Evolutionary conservation across 2,329 filamentous ascomycete species (phyloP).

Genomic region (Paecilomyces sp.): DNA sequence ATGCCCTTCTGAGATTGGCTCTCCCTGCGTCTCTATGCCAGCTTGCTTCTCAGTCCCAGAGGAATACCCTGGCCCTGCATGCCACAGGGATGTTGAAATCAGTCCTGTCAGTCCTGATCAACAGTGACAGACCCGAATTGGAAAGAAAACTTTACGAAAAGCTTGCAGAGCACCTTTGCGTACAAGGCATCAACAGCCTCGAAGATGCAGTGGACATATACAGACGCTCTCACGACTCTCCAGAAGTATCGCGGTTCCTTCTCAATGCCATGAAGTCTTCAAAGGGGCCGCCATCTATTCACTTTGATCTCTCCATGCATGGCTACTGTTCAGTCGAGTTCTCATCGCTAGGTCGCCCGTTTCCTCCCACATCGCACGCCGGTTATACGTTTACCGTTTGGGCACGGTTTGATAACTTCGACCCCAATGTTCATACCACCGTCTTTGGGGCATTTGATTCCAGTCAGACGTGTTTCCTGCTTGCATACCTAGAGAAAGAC

Average conservation of each 20-base stretch:
- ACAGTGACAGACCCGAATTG: slow-evolving; percentile 44
- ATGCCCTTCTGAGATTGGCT: slow-evolving; percentile 40
- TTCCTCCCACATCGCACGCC: slow-evolving; percentile 68
- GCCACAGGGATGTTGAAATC: slow-evolving; percentile 62
- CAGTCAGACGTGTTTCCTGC: slow-evolving; percentile 84
- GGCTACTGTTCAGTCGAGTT: slow-evolving; percentile 89
- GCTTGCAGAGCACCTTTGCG: slow-evolving; percentile 62
- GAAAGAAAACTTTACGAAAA: slow-evolving; percentile 57
- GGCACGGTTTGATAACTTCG: slow-evolving; percentile 83
- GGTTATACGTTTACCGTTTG: slow-evolving; percentile 90
- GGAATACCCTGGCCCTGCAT: slow-evolving; percentile 66
- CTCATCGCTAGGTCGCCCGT: slow-evolving; percentile 72
- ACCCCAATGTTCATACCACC: slow-evolving; percentile 79
- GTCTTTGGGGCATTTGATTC: slow-evolving; percentile 92
- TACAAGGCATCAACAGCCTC: slow-evolving; percentile 71
- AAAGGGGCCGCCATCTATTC: slow-evolving; percentile 73
- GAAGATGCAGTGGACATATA: slow-evolving; percentile 76
- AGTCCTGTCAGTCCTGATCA: slow-evolving; percentile 58
- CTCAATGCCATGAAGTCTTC: slow-evolving; percentile 68
- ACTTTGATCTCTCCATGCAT: slow-evolving; percentile 84
- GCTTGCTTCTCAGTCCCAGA: slow-evolving; percentile 54
- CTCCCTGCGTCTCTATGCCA: slow-evolving; percentile 58
- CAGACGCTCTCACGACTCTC: slow-evolving; percentile 45
- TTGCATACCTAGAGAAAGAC: slow-evolving; percentile 90
- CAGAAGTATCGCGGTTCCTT: slow-evolving; percentile 59